Percentiles rank a stretch among this genome's conserved stretches.
Evolutionary conservation across 2,329 filamentous ascomycete species (phyloP).

Genomic region (Myriangium duriaei): DNA sequence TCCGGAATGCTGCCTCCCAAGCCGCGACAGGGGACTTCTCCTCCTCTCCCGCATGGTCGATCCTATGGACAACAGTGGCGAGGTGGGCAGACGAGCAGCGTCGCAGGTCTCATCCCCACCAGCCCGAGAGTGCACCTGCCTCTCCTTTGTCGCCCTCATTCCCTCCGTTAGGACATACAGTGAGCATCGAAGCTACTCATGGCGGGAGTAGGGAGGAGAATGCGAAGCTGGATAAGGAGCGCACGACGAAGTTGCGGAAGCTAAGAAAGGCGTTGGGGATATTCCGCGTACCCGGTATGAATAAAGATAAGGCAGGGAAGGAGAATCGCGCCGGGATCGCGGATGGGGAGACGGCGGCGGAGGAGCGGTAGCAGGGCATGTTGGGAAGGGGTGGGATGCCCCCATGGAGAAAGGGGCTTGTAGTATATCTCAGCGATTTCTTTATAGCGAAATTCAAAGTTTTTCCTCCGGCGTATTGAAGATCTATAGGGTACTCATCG

Average conservation of each 20-base stretch:
- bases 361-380: too few relatives aligned
- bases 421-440: too few relatives aligned
- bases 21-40: slow-evolving; percentile 21
- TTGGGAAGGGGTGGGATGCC: too few relatives aligned
- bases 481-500: too few relatives aligned
- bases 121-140: slow-evolving; percentile 2
- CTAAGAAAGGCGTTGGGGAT: slow-evolving; percentile 25
- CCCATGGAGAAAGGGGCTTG: too few relatives aligned
- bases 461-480: too few relatives aligned
- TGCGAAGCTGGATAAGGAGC: slow-evolving; percentile 21
- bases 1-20: slow-evolving; percentile 23
- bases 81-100: slow-evolving; percentile 21
- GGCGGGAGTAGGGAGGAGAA: slow-evolving; percentile 18
- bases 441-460: too few relatives aligned
- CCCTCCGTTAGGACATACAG: slow-evolving; percentile 4
- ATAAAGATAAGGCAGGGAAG: background rate
- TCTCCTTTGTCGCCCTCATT: background rate
- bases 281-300: background rate
- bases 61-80: slow-evolving; percentile 20
- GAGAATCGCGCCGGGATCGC: too few relatives aligned
- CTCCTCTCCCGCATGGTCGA: slow-evolving; percentile 21
- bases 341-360: too few relatives aligned
- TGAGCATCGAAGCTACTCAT: slow-evolving; percentile 2
- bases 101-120: slow-evolving; percentile 15
- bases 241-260: slow-evolving; percentile 21